phyloP scores from a whole-genome alignment of 1,139 yeast species.

The Barnettozyma hawaiiensis region DNA sequence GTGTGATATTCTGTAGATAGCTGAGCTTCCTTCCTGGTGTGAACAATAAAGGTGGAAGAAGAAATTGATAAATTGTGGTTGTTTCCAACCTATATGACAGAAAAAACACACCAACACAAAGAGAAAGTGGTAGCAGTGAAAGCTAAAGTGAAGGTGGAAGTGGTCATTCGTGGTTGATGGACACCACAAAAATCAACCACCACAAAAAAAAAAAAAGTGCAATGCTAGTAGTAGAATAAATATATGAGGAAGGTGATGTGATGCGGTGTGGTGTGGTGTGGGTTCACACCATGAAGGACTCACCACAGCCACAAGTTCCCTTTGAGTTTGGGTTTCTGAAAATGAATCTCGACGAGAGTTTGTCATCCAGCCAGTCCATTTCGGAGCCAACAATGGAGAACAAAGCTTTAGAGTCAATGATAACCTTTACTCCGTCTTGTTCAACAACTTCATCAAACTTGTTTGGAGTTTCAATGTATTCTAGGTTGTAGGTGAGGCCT shows the following conservation, averaged over 20 bases:
- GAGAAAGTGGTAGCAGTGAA: too few relatives aligned
- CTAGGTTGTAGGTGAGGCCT: slow-evolving; percentile 85
- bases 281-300: slow-evolving; percentile 86
- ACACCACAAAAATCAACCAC: too few relatives aligned
- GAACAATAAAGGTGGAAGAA: background rate
- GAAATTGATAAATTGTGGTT: slow-evolving; percentile 1
- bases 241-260: background rate
- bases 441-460: slow-evolving; percentile 89
- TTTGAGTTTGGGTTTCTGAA: slow-evolving; percentile 93
- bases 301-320: slow-evolving; percentile 98
- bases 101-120: too few relatives aligned
- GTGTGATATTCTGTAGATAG: background rate
- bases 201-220: background rate
- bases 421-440: slow-evolving; percentile 89
- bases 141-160: too few relatives aligned
- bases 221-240: slow-evolving; percentile 2
- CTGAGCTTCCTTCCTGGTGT: background rate
- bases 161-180: too few relatives aligned
- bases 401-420: slow-evolving; percentile 91
- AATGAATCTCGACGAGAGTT: slow-evolving; percentile 79
- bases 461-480: slow-evolving; percentile 83
- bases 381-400: slow-evolving; percentile 94
- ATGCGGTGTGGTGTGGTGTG: too few relatives aligned
- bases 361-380: slow-evolving; percentile 98
- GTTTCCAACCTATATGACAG: too few relatives aligned